Percentiles rank a stretch among this genome's conserved stretches.
Evolutionary conservation across 768 basidiomycete species (phyloP).

Genomic region (Clitopilus hobsonii): DNA sequence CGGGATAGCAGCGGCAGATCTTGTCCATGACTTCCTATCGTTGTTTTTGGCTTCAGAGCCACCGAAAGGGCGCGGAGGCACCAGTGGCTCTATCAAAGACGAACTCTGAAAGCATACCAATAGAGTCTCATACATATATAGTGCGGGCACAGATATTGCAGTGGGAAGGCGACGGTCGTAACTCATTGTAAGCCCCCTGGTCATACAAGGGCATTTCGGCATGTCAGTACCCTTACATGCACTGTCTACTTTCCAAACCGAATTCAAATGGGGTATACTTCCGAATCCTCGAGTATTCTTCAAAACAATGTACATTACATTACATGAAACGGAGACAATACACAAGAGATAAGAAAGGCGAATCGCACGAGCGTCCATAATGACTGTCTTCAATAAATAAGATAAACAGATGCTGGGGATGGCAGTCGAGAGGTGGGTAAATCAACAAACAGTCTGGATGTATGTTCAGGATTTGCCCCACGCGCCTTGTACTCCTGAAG

Average conservation of each 20-base stretch:
- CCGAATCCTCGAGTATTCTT: neutral
- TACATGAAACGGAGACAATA: neutral
- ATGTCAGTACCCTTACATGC: too few species aligned
- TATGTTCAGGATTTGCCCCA: constrained; percentile 43
- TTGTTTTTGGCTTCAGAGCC: constrained; percentile 47
- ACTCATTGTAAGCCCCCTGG: neutral
- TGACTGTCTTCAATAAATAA: neutral
- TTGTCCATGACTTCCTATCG: constrained; percentile 66
- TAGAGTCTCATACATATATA: neutral
- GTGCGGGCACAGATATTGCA: too few species aligned
- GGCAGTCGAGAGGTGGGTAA: neutral
- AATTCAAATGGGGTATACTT: too few species aligned
- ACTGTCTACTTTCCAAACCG: neutral
- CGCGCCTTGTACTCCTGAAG: constrained; percentile 40
- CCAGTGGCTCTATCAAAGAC: neutral
- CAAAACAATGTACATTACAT: neutral
- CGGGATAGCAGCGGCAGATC: constrained; percentile 61
- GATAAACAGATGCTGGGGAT: neutral
- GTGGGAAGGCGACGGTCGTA: too few species aligned
- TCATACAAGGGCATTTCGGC: neutral
- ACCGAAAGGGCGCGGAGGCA: constrained; percentile 9
- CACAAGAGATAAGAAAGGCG: neutral
- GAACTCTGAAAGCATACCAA: neutral
- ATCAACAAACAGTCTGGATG: neutral
- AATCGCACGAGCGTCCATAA: neutral